Evolutionary conservation across 164 flowering plant species (phyloP), one percentile per base, ranked within the genome.

Genomic region (Taxillus chinensis): DNA sequence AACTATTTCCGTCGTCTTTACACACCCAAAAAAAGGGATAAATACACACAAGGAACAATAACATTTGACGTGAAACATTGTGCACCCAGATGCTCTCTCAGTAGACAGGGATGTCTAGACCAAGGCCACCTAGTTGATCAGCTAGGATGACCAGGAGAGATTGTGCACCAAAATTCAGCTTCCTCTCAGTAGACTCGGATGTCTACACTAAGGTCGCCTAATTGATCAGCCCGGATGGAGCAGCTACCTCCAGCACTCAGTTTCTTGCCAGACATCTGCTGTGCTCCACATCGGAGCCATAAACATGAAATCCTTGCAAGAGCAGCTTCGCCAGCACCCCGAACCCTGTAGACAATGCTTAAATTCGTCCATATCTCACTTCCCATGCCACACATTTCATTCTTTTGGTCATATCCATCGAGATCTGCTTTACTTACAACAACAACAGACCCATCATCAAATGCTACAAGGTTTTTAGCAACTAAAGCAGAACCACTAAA

Each of bases 381-480:
- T 42, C 81, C 70, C 12, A 59, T 73, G 39, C 55, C 67, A 17
- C 61, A 65, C 17, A 76, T 70, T 16, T 76, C 67, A 17, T 60
- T 39, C 57, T 46, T 73, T 3, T 63, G 67, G 45, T 82, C 80
- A 53, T 86, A 91, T 13, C 98, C 96, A 64, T 83, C 88, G 41
- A 86, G 86, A 75, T 92, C 98, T 0, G 87, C 62, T 58, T 87
- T 71, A 7, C 89, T 81, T 64, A 92, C 79, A 17, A 87, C 66
- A 8, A 92, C 96, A 39, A 86, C 81, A 10, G 95, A 84, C 15
- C 79, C 67, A 55, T 91, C 93, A 59, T 86, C 98, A 67, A 87
- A 80, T 16, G 75, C 60, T 6, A 71, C 63, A 13, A 75, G 49
- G 17, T 77, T 74, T 39, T 41, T 60, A 6, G 68, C 49, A 40